Conservation (phyloP, 1,139 yeast genomes). For the Kurtzmaniella natalensis region DNA sequence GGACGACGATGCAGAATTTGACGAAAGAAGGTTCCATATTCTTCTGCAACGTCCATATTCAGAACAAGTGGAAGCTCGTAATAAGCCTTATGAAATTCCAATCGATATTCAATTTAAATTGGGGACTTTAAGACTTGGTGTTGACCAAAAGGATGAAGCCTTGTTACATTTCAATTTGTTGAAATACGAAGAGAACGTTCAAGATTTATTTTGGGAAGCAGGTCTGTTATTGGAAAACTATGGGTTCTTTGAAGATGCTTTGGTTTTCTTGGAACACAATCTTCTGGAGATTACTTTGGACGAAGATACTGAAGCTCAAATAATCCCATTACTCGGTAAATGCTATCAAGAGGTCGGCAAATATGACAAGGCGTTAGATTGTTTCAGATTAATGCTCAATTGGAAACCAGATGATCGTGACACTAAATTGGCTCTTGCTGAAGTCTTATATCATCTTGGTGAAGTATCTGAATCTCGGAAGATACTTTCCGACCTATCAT, state of each 20-base stretch:
- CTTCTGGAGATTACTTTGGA: conserved; percentile 31
- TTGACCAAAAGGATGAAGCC: conserved; percentile 67
- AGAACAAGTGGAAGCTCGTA: conserved; percentile 18
- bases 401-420: conserved; percentile 66
- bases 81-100: conserved; percentile 52
- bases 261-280: conserved; percentile 43
- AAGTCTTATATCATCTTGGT: conserved; percentile 70
- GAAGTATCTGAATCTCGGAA: conserved; percentile 57
- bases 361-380: conserved; percentile 62
- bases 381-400: conserved; percentile 54
- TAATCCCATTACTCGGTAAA: conserved; percentile 64
- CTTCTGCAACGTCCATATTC: conserved; percentile 12
- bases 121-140: conserved; percentile 66
- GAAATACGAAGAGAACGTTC: conserved; percentile 55
- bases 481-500: conserved; percentile 5
- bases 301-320: conserved; percentile 42
- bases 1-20: conserved; percentile 78
- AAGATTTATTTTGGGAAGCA: conserved; percentile 73
- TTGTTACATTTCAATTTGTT: conserved; percentile 59
- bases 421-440: conserved; percentile 74
- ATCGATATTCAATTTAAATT: conserved; percentile 82
- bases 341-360: conserved; percentile 75
- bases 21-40: conserved; percentile 48
- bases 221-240: conserved; percentile 69
- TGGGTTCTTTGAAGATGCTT: conserved; percentile 69